These are phyloP conservation scores for Chalciporus sp. DNA, from an alignment of 1,284 basidiomycete species.

Conservation along the genomic window DNA sequence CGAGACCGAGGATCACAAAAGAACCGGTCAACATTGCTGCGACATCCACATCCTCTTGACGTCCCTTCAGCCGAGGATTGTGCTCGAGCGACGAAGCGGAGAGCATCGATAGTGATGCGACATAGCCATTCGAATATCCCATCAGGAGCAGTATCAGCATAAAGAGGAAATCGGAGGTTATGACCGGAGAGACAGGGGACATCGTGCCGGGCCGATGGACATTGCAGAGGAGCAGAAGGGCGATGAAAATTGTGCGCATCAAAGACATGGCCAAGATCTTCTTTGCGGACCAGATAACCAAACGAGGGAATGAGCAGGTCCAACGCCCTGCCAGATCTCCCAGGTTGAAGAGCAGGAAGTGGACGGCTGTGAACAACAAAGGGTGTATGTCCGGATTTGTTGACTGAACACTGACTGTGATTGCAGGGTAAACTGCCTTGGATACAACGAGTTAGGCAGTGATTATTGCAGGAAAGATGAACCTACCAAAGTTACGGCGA, in stretches of 20 bases:
- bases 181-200: conserved; percentile 44
- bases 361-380: conserved; percentile 68
- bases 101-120: conserved; percentile 72
- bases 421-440: conserved; percentile 86
- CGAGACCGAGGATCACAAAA: conserved; percentile 76
- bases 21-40: conserved; percentile 83
- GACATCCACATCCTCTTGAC: conserved; percentile 76
- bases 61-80: conserved; percentile 64
- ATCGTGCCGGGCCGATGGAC: conserved; percentile 46
- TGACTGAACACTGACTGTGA: conserved; percentile 75
- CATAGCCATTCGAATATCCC: conserved; percentile 79
- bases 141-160: conserved; percentile 74
- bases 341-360: conserved; percentile 74
- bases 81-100: conserved; percentile 71
- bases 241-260: conserved; percentile 77
- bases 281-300: conserved; percentile 68
- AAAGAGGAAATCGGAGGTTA: conserved; percentile 75
- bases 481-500: conserved; percentile 78
- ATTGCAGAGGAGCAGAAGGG: conserved; percentile 85
- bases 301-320: conserved; percentile 64
- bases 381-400: conserved; percentile 61
- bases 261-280: conserved; percentile 66
- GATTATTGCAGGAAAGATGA: background rate
- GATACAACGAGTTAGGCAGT: conserved; percentile 4
- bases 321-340: conserved; percentile 83